Conservation (phyloP, 352 stramenopile species). For the Paralagenidium karlingii region DNA sequence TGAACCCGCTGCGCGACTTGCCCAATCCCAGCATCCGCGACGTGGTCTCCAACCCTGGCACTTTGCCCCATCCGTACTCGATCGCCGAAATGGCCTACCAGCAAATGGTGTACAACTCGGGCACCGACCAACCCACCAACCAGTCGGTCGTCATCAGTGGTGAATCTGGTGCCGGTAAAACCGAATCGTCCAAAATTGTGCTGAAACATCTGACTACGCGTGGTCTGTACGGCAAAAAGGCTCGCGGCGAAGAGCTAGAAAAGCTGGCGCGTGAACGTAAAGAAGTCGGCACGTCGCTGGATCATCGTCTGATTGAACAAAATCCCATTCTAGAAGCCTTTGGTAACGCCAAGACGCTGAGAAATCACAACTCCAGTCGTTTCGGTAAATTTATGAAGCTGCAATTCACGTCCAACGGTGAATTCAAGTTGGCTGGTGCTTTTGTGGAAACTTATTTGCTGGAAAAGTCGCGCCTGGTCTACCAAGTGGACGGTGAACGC, state of each 20-base stretch:
- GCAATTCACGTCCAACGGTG: slow-evolving; percentile 82
- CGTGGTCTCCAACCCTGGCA: slow-evolving; percentile 58
- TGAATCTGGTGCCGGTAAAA: slow-evolving; percentile 83
- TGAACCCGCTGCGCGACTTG: slow-evolving; percentile 83
- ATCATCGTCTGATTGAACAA: slow-evolving; percentile 77
- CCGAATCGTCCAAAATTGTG: slow-evolving; percentile 85
- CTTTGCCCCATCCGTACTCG: slow-evolving; percentile 71
- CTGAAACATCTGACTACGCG: slow-evolving; percentile 79
- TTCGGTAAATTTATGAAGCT: slow-evolving; percentile 96
- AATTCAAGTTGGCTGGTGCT: slow-evolving; percentile 78
- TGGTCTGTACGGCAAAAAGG: slow-evolving; percentile 78
- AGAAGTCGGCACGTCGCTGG: slow-evolving; percentile 46
- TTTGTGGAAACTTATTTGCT: slow-evolving; percentile 83
- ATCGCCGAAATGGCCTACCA: slow-evolving; percentile 86
- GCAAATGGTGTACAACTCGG: slow-evolving; percentile 85
- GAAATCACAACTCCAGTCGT: slow-evolving; percentile 91
- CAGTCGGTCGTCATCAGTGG: slow-evolving; percentile 80
- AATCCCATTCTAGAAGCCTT: slow-evolving; percentile 94
- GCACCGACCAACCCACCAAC: slow-evolving; percentile 75
- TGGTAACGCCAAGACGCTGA: slow-evolving; percentile 91
- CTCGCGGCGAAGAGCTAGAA: slow-evolving; percentile 62
- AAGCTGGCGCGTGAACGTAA: slow-evolving; percentile 28
- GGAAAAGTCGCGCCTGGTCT: slow-evolving; percentile 80
- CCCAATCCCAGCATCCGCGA: slow-evolving; percentile 68
- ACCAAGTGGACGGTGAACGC: slow-evolving; percentile 84